These are phyloP conservation scores for Leptographium flavum DNA, from an alignment of 2,329 filamentous ascomycete species.

Conservation along the genomic window DNA sequence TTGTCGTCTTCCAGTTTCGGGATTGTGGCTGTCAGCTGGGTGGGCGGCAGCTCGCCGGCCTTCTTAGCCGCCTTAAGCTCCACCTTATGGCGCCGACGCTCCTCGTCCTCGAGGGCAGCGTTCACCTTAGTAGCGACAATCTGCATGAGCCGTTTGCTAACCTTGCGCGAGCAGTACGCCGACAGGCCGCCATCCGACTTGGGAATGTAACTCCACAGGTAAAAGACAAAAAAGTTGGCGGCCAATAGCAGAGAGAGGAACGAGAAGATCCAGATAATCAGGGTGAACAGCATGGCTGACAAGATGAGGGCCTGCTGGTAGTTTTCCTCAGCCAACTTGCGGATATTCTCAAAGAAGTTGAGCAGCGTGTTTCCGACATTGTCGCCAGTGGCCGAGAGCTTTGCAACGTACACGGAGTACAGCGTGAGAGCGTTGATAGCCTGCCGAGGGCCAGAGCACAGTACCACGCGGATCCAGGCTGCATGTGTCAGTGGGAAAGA, in stretches of 20 bases:
- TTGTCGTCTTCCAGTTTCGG: slow-evolving; percentile 37
- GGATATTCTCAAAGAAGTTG: slow-evolving; percentile 75
- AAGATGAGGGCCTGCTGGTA: slow-evolving; percentile 70
- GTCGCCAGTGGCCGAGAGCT: slow-evolving; percentile 46
- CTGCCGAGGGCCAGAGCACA: slow-evolving; percentile 86
- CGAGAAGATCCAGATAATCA: slow-evolving; percentile 78
- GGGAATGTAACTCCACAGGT: slow-evolving; percentile 87
- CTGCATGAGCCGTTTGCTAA: slow-evolving; percentile 69
- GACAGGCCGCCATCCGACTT: slow-evolving; percentile 64
- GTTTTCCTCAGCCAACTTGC: slow-evolving; percentile 56
- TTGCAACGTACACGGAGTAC: slow-evolving; percentile 65
- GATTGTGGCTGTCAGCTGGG: slow-evolving; percentile 50
- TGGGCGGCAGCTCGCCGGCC: slow-evolving; percentile 34
- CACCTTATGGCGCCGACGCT: slow-evolving; percentile 40
- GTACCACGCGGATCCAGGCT: slow-evolving; percentile 78
- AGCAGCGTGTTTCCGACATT: slow-evolving; percentile 48
- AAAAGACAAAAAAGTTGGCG: slow-evolving; percentile 67
- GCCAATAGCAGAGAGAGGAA: slow-evolving; percentile 63
- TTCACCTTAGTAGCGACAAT: slow-evolving; percentile 82
- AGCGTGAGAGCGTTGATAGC: slow-evolving; percentile 82
- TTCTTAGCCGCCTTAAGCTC: slow-evolving; percentile 37
- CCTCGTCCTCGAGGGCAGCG: slow-evolving; percentile 71
- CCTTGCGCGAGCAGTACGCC: slow-evolving; percentile 81
- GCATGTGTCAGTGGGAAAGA: not conserved
- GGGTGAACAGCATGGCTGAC: slow-evolving; percentile 81